Percentiles rank a stretch among this genome's conserved stretches.
phyloP scores from a whole-genome alignment of 2,329 filamentous ascomycete genomes.

The Didymella sp. region DNA sequence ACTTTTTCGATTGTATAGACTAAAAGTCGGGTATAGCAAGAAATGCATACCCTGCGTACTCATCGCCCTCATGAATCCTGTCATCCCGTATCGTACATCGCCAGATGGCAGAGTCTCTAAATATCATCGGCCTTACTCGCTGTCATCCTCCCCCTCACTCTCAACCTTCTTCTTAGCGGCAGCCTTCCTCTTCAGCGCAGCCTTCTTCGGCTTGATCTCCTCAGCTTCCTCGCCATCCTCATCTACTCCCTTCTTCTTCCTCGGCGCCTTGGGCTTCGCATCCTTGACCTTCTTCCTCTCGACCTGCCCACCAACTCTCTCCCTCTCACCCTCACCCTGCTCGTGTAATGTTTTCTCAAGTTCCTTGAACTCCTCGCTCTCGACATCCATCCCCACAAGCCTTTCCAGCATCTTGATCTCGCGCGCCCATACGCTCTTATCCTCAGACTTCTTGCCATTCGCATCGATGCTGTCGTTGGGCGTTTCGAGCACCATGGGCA shows the following conservation, averaged over 20 bases:
- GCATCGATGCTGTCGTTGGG: conserved; percentile 77
- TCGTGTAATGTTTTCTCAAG: conserved; percentile 71
- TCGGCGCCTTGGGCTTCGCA: conserved; percentile 49
- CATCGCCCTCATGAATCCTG: not conserved
- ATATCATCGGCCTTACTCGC: conserved; percentile 14
- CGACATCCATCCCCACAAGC: conserved; percentile 81
- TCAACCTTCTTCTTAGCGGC: conserved; percentile 25
- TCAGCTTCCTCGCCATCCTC: conserved; percentile 17
- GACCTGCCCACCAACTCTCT: conserved; percentile 78
- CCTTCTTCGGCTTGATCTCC: conserved; percentile 3
- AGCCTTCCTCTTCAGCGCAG: conserved; percentile 22
- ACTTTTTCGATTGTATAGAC: not conserved
- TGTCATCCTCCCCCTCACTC: conserved; percentile 32
- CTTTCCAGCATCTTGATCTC: conserved; percentile 96
- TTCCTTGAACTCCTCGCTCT: conserved; percentile 72
- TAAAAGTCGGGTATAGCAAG: not conserved
- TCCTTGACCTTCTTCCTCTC: conserved; percentile 62
- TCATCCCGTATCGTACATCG: not conserved
- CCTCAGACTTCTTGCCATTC: conserved; percentile 71
- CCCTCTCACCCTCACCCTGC: conserved; percentile 73
- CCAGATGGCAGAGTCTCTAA: not conserved
- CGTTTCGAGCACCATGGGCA: conserved; percentile 97
- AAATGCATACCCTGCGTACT: not conserved
- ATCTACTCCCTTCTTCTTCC: conserved; percentile 45
- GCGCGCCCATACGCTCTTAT: conserved; percentile 84